Evolutionary conservation across 1,139 yeast species (phyloP).

Genomic region (Protomyces gravidus): DNA sequence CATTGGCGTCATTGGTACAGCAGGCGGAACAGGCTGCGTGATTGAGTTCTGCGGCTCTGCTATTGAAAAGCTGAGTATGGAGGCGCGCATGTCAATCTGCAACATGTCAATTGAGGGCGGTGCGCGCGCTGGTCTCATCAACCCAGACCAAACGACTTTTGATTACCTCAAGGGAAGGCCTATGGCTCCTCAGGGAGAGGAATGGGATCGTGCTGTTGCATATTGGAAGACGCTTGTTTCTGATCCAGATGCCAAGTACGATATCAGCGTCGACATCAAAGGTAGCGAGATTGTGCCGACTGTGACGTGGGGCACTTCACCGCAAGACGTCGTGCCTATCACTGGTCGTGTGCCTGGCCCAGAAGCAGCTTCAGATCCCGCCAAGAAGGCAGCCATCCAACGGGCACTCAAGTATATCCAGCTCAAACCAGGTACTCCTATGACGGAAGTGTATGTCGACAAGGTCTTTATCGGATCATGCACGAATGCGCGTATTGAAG

Average conservation of each 20-base stretch:
- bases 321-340: conserved; percentile 96
- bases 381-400: conserved; percentile 75
- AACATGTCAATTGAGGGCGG: conserved; percentile 98
- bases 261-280: conserved; percentile 71
- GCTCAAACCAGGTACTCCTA: conserved; percentile 72
- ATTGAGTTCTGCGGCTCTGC: conserved; percentile 97
- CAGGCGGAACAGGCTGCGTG: conserved; percentile 97
- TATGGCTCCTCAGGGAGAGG: conserved; percentile 83
- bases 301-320: conserved; percentile 98
- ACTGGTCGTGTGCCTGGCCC: conserved; percentile 91
- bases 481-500: conserved; percentile 96
- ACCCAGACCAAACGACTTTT: conserved; percentile 85
- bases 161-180: conserved; percentile 90
- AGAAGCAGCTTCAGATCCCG: conserved; percentile 60
- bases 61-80: conserved; percentile 82
- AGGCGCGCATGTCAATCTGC: conserved; percentile 99
- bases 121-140: conserved; percentile 99
- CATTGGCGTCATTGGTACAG: conserved; percentile 95
- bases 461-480: conserved; percentile 97
- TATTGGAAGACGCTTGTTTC: conserved; percentile 87
- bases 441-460: conserved; percentile 68
- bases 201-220: conserved; percentile 78
- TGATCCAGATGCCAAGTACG: conserved; percentile 86
- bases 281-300: conserved; percentile 90
- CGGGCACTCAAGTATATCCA: conserved; percentile 93